Conservation (phyloP, 495 filamentous ascomycete species). For the Aspergillus asperescens region DNA sequence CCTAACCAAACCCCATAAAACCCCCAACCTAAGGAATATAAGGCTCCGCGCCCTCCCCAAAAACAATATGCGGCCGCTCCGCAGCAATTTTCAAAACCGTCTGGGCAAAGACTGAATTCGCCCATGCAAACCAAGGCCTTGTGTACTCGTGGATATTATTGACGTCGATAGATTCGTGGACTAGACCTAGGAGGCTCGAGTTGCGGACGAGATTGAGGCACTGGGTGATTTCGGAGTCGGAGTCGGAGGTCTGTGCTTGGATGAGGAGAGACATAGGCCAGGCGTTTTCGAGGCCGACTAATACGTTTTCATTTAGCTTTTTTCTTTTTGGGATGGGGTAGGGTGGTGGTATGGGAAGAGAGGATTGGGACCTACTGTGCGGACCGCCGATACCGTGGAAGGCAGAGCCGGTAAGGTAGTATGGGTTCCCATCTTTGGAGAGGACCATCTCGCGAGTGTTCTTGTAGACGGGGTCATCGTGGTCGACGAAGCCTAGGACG, state of each 20-base stretch:
- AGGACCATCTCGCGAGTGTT: slow-evolving; percentile 94
- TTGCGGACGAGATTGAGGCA: slow-evolving; percentile 68
- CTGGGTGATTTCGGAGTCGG: slow-evolving; percentile 74
- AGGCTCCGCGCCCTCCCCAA: slow-evolving; percentile 52
- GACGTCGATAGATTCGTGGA: slow-evolving; percentile 92
- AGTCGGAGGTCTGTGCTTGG: slow-evolving; percentile 83
- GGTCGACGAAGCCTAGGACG: slow-evolving; percentile 72
- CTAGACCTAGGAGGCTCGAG: slow-evolving; percentile 67
- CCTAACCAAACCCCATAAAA: background rate
- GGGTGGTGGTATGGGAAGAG: background rate
- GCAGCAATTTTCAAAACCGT: slow-evolving; percentile 85
- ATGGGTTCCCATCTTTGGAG: slow-evolving; percentile 73
- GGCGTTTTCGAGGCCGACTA: slow-evolving; percentile 76
- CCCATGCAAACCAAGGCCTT: slow-evolving; percentile 95
- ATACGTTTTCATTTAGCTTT: background rate
- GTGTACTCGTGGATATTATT: slow-evolving; percentile 70
- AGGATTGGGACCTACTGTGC: slow-evolving; percentile 38
- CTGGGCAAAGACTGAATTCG: slow-evolving; percentile 92
- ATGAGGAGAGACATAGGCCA: slow-evolving; percentile 96
- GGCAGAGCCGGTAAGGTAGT: slow-evolving; percentile 71
- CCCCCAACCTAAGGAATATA: slow-evolving; percentile 23
- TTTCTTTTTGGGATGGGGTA: background rate
- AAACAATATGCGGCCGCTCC: slow-evolving; percentile 82
- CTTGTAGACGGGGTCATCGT: slow-evolving; percentile 64
- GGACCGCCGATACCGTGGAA: slow-evolving; percentile 89